A percentile compares a stretch with the other conserved stretches of the same genome.
Conservation (phyloP, 1,284 basidiomycete species). For the Ceraceosorus guamensis region DNA sequence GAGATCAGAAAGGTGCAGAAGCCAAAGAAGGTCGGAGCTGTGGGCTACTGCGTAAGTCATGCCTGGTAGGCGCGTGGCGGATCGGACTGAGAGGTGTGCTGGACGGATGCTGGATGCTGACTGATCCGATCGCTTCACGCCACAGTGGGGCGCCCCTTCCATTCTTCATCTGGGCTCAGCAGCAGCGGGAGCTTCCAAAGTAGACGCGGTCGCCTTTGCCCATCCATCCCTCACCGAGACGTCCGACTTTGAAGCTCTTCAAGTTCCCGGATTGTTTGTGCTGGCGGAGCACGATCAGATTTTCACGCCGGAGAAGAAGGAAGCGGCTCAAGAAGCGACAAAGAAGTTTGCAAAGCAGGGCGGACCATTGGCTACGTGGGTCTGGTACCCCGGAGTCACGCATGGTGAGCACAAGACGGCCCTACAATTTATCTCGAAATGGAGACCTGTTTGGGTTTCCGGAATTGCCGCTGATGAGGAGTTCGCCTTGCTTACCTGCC, state of each 20-base stretch:
- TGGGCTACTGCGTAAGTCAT: not conserved
- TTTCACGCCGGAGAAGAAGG: conserved; percentile 13
- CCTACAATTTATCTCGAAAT: no score
- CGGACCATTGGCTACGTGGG: no score
- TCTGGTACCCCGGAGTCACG: conserved; percentile 10
- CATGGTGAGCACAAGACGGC: conserved; percentile 4
- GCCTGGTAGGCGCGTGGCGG: conserved; percentile 1
- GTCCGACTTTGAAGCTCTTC: conserved; percentile 13
- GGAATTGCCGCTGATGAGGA: no score
- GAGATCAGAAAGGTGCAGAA: not conserved
- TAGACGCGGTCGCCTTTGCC: conserved; percentile 22
- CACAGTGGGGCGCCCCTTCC: conserved; percentile 15
- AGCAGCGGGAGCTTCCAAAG: conserved; percentile 1
- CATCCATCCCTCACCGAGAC: conserved; percentile 16
- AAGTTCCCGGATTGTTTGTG: conserved; percentile 13
- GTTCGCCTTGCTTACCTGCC: no score
- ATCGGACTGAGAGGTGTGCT: not conserved
- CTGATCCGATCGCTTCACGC: conserved; percentile 7
- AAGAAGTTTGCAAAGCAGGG: conserved; percentile 11
- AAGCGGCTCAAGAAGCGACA: conserved; percentile 7
- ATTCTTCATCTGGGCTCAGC: conserved; percentile 9
- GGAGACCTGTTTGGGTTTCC: no score
- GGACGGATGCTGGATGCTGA: conserved; percentile 12
- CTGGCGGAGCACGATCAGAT: conserved; percentile 10
- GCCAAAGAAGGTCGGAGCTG: not conserved